A percentile compares a stretch with the other conserved stretches of the same genome.
Evolutionary conservation across 2,329 filamentous ascomycete species (phyloP).

Genomic region (Fusarium virguliforme): DNA sequence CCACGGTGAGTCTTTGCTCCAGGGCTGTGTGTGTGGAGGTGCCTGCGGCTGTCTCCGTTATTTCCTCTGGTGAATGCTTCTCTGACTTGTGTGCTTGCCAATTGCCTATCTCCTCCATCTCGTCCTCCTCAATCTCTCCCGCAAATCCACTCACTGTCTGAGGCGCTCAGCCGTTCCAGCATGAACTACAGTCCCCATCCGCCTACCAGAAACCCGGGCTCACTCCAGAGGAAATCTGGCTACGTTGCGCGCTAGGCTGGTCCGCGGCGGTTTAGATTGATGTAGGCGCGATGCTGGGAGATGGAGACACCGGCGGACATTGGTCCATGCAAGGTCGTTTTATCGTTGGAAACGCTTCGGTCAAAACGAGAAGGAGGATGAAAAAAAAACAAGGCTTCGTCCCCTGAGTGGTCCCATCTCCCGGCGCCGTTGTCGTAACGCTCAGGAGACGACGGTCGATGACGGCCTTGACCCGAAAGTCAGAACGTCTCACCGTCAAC

Average conservation of each 20-base stretch:
- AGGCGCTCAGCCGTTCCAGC: neutral
- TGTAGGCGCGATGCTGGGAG: slow-evolving; percentile 19
- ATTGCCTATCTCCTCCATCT: slow-evolving; percentile 1
- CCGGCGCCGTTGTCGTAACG: slow-evolving; percentile 13
- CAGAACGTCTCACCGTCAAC: slow-evolving; percentile 18
- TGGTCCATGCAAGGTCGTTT: slow-evolving; percentile 21
- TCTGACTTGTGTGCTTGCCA: neutral
- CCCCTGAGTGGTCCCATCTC: slow-evolving; percentile 16
- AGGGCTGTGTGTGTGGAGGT: neutral
- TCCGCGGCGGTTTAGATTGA: slow-evolving; percentile 26
- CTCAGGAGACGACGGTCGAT: slow-evolving; percentile 11
- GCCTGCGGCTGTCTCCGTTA: slow-evolving; percentile 1
- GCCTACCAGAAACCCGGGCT: neutral
- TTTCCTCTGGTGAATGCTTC: neutral
- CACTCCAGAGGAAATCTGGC: neutral
- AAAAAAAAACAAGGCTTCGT: slow-evolving; percentile 8
- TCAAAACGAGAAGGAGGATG: slow-evolving; percentile 29
- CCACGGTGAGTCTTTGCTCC: neutral
- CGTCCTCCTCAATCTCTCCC: neutral
- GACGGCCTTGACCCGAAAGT: slow-evolving; percentile 12
- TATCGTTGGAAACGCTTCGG: slow-evolving; percentile 13
- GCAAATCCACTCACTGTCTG: neutral
- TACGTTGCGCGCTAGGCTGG: slow-evolving; percentile 30
- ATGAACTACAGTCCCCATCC: neutral
- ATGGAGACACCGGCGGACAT: slow-evolving; percentile 25